Conservation (phyloP, 2,329 filamentous ascomycete genomes). For the Ascosphaera apis region DNA sequence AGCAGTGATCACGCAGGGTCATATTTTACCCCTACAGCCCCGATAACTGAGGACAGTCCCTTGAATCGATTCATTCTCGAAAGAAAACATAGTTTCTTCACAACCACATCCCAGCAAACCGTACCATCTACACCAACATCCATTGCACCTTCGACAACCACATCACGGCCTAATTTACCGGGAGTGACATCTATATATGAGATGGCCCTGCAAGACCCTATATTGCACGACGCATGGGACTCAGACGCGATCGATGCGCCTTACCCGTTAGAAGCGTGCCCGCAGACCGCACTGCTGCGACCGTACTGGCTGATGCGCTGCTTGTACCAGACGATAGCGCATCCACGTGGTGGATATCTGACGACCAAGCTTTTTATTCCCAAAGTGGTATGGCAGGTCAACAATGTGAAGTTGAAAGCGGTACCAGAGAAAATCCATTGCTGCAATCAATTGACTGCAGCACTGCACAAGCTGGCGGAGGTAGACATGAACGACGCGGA, state of each 20-base stretch:
- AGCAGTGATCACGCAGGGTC: neutral
- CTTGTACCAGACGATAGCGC: conserved; percentile 74
- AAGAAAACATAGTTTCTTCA: neutral
- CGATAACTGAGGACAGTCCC: neutral
- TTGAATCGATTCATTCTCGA: neutral
- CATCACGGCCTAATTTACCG: neutral
- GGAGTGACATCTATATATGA: neutral
- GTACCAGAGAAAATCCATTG: conserved; percentile 85
- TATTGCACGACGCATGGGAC: neutral
- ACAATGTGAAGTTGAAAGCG: conserved; percentile 75
- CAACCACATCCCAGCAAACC: neutral
- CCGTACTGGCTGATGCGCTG: conserved; percentile 97
- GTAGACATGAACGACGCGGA: conserved; percentile 84
- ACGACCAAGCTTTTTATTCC: conserved; percentile 84
- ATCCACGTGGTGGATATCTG: conserved; percentile 77
- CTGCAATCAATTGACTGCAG: conserved; percentile 76
- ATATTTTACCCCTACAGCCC: neutral
- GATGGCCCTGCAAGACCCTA: neutral
- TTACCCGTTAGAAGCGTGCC: conserved; percentile 69
- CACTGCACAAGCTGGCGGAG: conserved; percentile 56
- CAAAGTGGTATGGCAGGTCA: conserved; percentile 79
- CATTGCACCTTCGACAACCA: neutral
- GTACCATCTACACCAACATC: neutral
- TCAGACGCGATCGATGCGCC: conserved; percentile 32
- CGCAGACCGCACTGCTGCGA: conserved; percentile 65